A percentile compares a stretch with the other conserved stretches of the same genome.
These are phyloP conservation scores for Trypanosoma boissoni DNA, from an alignment of 208 protist genomes.

Conservation along the genomic window DNA sequence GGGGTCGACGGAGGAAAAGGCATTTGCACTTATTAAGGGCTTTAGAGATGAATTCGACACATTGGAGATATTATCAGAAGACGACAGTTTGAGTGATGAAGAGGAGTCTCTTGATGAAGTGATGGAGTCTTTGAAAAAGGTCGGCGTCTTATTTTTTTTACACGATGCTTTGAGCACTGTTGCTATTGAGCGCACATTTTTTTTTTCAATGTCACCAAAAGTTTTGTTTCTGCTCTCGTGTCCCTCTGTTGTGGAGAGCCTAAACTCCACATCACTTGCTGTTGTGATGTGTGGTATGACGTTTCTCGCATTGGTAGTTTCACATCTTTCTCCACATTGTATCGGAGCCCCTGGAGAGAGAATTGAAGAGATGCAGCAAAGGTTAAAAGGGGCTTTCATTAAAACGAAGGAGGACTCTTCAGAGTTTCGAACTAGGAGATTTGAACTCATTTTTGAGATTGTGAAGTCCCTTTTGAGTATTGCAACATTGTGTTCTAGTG, in stretches of 20 bases:
- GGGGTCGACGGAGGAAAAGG: slow-evolving; percentile 8
- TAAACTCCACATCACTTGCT: slow-evolving; percentile 18
- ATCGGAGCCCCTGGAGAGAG: slow-evolving; percentile 11
- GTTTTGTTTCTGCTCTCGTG: slow-evolving; percentile 19
- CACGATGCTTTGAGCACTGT: slow-evolving; percentile 11
- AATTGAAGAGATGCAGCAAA: background rate
- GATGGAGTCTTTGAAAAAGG: slow-evolving; percentile 11
- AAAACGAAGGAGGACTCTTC: background rate
- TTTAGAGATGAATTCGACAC: slow-evolving; percentile 20
- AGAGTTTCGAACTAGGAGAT: slow-evolving; percentile 33
- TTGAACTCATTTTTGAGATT: slow-evolving; percentile 51
- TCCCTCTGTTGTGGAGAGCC: slow-evolving; percentile 18
- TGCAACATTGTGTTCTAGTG: slow-evolving; percentile 39
- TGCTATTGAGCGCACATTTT: background rate
- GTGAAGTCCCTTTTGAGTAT: slow-evolving; percentile 52
- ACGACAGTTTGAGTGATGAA: slow-evolving; percentile 3
- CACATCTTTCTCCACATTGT: slow-evolving; percentile 17
- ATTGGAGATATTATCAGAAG: slow-evolving; percentile 16
- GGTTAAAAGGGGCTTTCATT: background rate
- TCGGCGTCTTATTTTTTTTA: slow-evolving; percentile 21
- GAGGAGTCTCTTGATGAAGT: background rate
- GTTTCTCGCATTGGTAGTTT: slow-evolving; percentile 16
- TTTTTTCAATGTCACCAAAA: slow-evolving; percentile 21
- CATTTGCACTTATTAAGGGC: slow-evolving; percentile 8
- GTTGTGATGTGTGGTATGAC: slow-evolving; percentile 22